Evolutionary conservation across 2,329 filamentous ascomycete genomes (phyloP), one percentile per base, ranked within the genome.

Genomic region (Scleromitrula shiraiana): DNA sequence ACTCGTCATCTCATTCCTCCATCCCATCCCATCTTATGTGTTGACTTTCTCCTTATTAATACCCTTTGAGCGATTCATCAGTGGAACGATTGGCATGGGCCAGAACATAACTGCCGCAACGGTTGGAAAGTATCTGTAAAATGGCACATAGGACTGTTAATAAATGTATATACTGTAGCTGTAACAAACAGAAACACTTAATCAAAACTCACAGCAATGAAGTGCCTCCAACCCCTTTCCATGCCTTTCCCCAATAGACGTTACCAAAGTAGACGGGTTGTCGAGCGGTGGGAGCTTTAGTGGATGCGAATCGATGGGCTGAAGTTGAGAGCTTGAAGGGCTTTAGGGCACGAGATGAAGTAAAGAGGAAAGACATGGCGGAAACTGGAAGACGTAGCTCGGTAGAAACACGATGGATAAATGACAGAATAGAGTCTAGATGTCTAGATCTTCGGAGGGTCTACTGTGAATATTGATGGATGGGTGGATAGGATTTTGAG

Each of bases 211-310:
- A 46, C 43, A 46, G 20, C 10, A 46, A 14, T 4, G 20, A 24
- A 1, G 35, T 40, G 1, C 26, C 36, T 1, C 19, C 20, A 2
- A 32, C 35, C 9, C 40, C 38, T 26, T 40, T 40, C 19, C 26
- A 29, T 0, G 43, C 43, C 22, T 40, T 46, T 22, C 43, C 43
- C 43, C 43, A 46, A 12, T 46, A 46, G 2, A 46, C 43, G 7
- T 23, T 14, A 12, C 43, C 36, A 7, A 39, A 46, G 15, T 46
- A 46, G 19, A 24, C 15, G 35, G 43, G 4, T 27, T n/a, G 19
- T 1, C 12, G 33, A 3, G 43, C 5, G 1, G 26, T 3, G 24
- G 36, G 7, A 1, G 26, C 10, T 40, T 30, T 44, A 8, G n/a
- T 46, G 1, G 43, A 40, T 22, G 33, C 0, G 19, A 23, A 27